Evolutionary conservation across 176 grass and related monocot genomes (phyloP).

Genomic region (Poa pratensis): DNA sequence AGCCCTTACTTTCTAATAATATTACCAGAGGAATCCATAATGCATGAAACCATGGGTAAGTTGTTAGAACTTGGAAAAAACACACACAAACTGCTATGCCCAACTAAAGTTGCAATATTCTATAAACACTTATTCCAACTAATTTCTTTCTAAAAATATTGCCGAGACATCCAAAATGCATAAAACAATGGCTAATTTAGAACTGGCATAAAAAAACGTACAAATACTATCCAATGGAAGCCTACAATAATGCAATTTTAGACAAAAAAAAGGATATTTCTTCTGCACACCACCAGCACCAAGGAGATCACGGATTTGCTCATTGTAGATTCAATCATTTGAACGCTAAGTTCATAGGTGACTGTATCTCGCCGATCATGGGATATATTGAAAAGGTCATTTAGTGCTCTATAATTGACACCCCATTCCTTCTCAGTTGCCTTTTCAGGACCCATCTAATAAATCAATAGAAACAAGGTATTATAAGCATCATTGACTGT

Average conservation of each 20-base stretch:
- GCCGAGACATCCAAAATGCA: not conserved
- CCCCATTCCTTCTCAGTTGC: constrained; percentile 79
- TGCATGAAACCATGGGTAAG: constrained; percentile 11
- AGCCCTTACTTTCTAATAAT: constrained; percentile 10
- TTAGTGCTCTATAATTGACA: constrained; percentile 86
- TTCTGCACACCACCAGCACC: constrained; percentile 63
- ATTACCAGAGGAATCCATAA: constrained; percentile 28
- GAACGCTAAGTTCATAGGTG: constrained; percentile 79
- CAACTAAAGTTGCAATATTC: not conserved
- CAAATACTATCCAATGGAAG: not conserved
- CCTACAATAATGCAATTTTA: constrained; percentile 29
- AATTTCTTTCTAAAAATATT: constrained; percentile 20
- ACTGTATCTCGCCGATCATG: constrained; percentile 56
- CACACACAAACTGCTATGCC: not conserved
- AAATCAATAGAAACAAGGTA: constrained; percentile 39
- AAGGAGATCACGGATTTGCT: constrained; percentile 92
- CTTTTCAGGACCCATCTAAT: constrained; percentile 72
- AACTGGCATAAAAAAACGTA: constrained; percentile 18
- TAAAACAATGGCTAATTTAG: not conserved
- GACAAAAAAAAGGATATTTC: constrained; percentile 81
- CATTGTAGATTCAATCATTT: constrained; percentile 99
- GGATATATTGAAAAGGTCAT: constrained; percentile 87
- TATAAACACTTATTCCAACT: not conserved
- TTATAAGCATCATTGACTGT: constrained; percentile 15
- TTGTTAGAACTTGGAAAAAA: constrained; percentile 18